A percentile compares a stretch with the other conserved stretches of the same genome.
Evolutionary conservation across 257 asterid species (phyloP).

Genomic region (Osmanthus fragrans): DNA sequence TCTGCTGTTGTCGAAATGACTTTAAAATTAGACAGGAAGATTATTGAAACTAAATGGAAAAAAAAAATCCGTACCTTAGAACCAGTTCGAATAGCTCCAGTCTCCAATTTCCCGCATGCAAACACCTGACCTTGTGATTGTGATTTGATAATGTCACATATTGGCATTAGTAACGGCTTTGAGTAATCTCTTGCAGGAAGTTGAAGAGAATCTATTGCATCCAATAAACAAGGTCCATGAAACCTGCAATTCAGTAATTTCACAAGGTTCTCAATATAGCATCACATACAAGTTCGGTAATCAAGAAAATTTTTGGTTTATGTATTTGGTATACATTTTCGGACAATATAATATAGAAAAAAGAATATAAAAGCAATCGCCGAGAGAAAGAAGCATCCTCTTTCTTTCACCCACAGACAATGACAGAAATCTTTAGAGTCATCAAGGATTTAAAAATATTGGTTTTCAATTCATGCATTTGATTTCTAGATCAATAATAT

Average conservation of each 20-base stretch:
- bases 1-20: not conserved
- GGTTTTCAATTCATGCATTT: not conserved
- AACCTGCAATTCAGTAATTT: constrained; percentile 54
- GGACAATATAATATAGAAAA: not conserved
- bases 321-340: not conserved
- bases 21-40: constrained; percentile 12
- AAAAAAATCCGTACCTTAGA: constrained; percentile 54
- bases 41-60: constrained; percentile 9
- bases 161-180: constrained; percentile 76
- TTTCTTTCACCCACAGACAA: not conserved
- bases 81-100: constrained; percentile 82
- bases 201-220: constrained; percentile 85
- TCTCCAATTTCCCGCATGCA: constrained; percentile 84
- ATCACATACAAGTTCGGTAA: constrained; percentile 8
- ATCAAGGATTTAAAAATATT: not conserved
- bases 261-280: constrained; percentile 11
- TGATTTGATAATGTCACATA: constrained; percentile 78
- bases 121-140: constrained; percentile 80
- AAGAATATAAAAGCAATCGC: not conserved
- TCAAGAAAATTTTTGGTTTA: not conserved
- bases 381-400: not conserved
- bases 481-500: not conserved
- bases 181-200: constrained; percentile 82
- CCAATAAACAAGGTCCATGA: constrained; percentile 76
- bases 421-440: not conserved